phyloP scores from a whole-genome alignment of 306 rosid genomes.

The Parietaria judaica region DNA sequence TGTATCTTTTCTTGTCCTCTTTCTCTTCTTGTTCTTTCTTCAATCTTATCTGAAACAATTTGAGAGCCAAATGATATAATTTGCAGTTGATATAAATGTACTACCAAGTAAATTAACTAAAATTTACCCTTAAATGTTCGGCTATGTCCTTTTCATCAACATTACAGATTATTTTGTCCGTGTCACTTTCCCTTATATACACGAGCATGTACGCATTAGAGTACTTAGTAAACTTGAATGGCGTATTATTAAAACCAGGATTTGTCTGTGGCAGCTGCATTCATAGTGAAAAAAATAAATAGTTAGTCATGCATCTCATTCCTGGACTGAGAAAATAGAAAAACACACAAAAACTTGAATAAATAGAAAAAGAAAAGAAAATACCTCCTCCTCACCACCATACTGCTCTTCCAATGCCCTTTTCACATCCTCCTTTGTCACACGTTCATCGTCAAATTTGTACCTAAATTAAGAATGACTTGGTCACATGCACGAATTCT shows the following conservation, averaged over 20 bases:
- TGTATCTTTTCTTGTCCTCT: slow-evolving; percentile 74
- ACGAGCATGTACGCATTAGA: slow-evolving; percentile 98
- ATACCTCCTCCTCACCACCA: slow-evolving; percentile 94
- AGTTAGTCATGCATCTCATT: slow-evolving; percentile 1
- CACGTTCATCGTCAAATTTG: slow-evolving; percentile 91
- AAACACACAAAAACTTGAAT: slow-evolving; percentile 5
- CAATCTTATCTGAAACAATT: slow-evolving; percentile 54
- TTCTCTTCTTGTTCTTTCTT: slow-evolving; percentile 87
- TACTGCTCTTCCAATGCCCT: slow-evolving; percentile 91
- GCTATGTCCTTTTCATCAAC: slow-evolving; percentile 91
- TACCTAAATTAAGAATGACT: slow-evolving; percentile 34
- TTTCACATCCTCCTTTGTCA: slow-evolving; percentile 75
- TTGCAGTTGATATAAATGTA: not conserved
- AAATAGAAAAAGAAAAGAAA: slow-evolving; percentile 6
- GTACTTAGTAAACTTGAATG: slow-evolving; percentile 80
- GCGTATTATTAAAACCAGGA: slow-evolving; percentile 82
- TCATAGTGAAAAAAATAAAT: slow-evolving; percentile 17
- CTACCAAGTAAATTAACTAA: slow-evolving; percentile 4
- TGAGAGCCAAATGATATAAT: slow-evolving; percentile 8
- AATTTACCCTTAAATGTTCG: slow-evolving; percentile 68
- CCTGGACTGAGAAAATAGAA: not conserved
- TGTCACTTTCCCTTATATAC: slow-evolving; percentile 83
- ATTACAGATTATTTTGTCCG: slow-evolving; percentile 75
- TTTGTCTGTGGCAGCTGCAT: slow-evolving; percentile 72
- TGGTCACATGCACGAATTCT: not conserved